phyloP scores from a whole-genome alignment of 306 rosid species.

The Senna siamea region DNA sequence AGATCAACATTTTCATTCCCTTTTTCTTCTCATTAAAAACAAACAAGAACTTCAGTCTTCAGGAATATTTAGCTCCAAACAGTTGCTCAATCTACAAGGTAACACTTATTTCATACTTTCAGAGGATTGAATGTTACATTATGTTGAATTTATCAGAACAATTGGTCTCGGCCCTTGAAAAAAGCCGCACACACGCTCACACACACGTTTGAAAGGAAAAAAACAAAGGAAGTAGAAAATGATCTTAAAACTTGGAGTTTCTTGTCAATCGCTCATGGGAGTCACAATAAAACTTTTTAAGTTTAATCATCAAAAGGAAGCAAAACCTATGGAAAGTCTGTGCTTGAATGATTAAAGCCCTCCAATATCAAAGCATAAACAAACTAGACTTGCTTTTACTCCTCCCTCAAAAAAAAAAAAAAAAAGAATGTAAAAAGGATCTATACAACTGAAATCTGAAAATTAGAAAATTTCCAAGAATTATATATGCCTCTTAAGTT shows the following conservation, averaged over 20 bases:
- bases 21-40: conserved; percentile 15
- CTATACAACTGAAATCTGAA: not conserved
- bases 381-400: not conserved
- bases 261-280: not conserved
- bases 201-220: not conserved
- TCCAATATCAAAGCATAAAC: not conserved
- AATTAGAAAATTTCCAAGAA: conserved; percentile 14
- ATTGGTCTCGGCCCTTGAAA: not conserved
- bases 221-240: not conserved
- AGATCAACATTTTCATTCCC: conserved; percentile 8
- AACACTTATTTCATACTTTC: conserved; percentile 21
- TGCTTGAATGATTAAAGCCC: conserved; percentile 23
- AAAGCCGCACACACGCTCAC: not conserved
- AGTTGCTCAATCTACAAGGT: conserved; percentile 10
- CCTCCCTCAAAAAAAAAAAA: not conserved
- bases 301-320: conserved; percentile 25
- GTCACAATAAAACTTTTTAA: not conserved
- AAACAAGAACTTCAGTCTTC: not conserved
- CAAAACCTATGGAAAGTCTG: not conserved
- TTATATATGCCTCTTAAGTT: not conserved
- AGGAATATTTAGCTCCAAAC: conserved; percentile 11
- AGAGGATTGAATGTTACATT: conserved; percentile 22
- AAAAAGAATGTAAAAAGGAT: no score
- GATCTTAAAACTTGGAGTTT: not conserved
- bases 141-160: conserved; percentile 17